These are phyloP conservation scores for Camelina sativa DNA, from an alignment of 345 rosid species.

Conservation along the genomic window DNA sequence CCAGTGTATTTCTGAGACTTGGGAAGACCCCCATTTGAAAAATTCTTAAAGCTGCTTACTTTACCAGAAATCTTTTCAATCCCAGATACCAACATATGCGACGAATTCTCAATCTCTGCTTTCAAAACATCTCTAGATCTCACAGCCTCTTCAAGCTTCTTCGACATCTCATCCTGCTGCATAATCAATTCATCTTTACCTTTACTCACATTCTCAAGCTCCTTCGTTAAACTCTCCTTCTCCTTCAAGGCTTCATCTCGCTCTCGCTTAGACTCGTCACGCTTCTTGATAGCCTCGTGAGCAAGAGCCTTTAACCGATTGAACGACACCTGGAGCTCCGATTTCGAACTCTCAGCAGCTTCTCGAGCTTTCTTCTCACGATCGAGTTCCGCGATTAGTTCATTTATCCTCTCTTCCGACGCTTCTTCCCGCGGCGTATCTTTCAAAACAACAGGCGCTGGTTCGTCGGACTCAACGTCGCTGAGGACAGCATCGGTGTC, in stretches of 20 bases:
- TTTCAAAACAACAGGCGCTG: slow-evolving; percentile 50
- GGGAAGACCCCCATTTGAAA: slow-evolving; percentile 74
- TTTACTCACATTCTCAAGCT: slow-evolving; percentile 55
- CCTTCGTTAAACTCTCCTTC: slow-evolving; percentile 58
- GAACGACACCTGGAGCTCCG: slow-evolving; percentile 68
- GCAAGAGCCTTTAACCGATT: slow-evolving; percentile 74
- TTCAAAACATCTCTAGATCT: slow-evolving; percentile 68
- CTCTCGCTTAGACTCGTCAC: slow-evolving; percentile 75
- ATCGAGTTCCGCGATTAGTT: slow-evolving; percentile 78
- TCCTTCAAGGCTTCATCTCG: slow-evolving; percentile 80
- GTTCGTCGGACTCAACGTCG: slow-evolving; percentile 86
- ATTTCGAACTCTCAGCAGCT: slow-evolving; percentile 72
- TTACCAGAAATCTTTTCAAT: slow-evolving; percentile 95
- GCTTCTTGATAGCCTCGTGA: slow-evolving; percentile 84
- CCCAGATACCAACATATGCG: slow-evolving; percentile 90
- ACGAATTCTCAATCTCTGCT: slow-evolving; percentile 78
- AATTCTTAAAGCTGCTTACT: slow-evolving; percentile 76
- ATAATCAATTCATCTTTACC: slow-evolving; percentile 57
- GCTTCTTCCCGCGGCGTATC: slow-evolving; percentile 53
- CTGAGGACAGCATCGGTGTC: slow-evolving; percentile 84
- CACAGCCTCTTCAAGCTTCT: slow-evolving; percentile 61
- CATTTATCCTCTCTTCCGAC: slow-evolving; percentile 58
- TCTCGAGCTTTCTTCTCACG: slow-evolving; percentile 88
- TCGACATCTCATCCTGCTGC: slow-evolving; percentile 60
- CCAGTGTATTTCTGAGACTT: slow-evolving; percentile 83